Evolutionary conservation across 805 yeast species (phyloP).

Genomic region (Myxozyma sirexii): DNA sequence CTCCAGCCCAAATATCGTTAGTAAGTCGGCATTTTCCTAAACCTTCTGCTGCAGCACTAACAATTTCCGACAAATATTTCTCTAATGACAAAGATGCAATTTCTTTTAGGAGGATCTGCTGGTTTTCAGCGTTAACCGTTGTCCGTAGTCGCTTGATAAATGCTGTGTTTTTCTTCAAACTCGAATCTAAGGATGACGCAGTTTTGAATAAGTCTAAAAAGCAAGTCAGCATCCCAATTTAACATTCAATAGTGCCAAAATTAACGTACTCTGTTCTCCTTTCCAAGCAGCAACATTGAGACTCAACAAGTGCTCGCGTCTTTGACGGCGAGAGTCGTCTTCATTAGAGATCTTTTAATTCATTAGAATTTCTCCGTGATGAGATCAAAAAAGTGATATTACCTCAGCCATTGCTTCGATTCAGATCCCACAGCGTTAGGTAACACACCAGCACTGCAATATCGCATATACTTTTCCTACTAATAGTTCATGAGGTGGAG

Average conservation of each 20-base stretch:
- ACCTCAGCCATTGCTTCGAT: conserved; percentile 5
- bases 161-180: conserved; percentile 77
- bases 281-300: conserved; percentile 57
- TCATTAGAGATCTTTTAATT: not conserved
- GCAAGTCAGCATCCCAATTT: not conserved
- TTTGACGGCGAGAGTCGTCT: conserved; percentile 20
- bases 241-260: not conserved
- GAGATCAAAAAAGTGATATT: not conserved
- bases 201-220: conserved; percentile 26
- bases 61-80: conserved; percentile 73
- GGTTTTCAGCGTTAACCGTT: conserved; percentile 57
- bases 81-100: conserved; percentile 64
- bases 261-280: conserved; percentile 47
- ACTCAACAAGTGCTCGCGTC: conserved; percentile 43
- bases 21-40: conserved; percentile 53
- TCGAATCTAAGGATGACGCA: conserved; percentile 55
- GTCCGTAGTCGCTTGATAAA: conserved; percentile 71
- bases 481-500: too few species aligned
- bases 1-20: conserved; percentile 63
- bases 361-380: not conserved
- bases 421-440: not conserved
- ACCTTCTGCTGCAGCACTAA: conserved; percentile 65
- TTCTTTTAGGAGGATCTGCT: conserved; percentile 57
- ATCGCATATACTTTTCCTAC: too few species aligned
- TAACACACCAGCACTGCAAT: not conserved